These are phyloP conservation scores for Wickerhamomyces alni DNA, from an alignment of 805 yeast species.

Conservation along the genomic window DNA sequence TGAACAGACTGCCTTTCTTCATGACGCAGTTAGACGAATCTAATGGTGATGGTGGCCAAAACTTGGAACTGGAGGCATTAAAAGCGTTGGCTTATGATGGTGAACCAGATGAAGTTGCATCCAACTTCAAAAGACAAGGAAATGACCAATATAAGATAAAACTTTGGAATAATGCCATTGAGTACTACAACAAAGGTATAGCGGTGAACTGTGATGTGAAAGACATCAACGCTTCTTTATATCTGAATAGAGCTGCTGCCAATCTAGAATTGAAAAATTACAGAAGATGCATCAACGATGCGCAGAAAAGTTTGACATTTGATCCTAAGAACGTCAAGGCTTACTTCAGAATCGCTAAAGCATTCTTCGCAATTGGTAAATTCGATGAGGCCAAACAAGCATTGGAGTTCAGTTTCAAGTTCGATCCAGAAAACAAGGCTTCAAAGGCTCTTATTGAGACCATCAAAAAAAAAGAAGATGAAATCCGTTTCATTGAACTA, in stretches of 20 bases:
- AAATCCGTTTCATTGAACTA: slow-evolving; percentile 25
- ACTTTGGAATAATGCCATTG: slow-evolving; percentile 70
- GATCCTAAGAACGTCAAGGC: slow-evolving; percentile 80
- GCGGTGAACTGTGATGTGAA: slow-evolving; percentile 58
- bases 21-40: slow-evolving; percentile 82
- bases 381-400: slow-evolving; percentile 69
- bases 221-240: slow-evolving; percentile 55
- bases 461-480: slow-evolving; percentile 33
- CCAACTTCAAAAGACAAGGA: slow-evolving; percentile 88
- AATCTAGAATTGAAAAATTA: slow-evolving; percentile 80
- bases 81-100: slow-evolving; percentile 93
- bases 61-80: slow-evolving; percentile 75
- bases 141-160: slow-evolving; percentile 76
- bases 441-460: slow-evolving; percentile 40
- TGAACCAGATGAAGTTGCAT: slow-evolving; percentile 87
- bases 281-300: slow-evolving; percentile 81
- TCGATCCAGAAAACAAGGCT: slow-evolving; percentile 57
- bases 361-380: slow-evolving; percentile 62
- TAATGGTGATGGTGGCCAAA: slow-evolving; percentile 73
- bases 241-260: slow-evolving; percentile 85
- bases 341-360: slow-evolving; percentile 75
- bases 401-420: slow-evolving; percentile 53
- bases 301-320: slow-evolving; percentile 58
- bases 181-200: slow-evolving; percentile 73
- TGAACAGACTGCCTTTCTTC: slow-evolving; percentile 86